Evolutionary conservation across 2,329 filamentous ascomycete species (phyloP), one percentile per base, ranked within the genome.

Genomic region (Arthrinium puccinioides): DNA sequence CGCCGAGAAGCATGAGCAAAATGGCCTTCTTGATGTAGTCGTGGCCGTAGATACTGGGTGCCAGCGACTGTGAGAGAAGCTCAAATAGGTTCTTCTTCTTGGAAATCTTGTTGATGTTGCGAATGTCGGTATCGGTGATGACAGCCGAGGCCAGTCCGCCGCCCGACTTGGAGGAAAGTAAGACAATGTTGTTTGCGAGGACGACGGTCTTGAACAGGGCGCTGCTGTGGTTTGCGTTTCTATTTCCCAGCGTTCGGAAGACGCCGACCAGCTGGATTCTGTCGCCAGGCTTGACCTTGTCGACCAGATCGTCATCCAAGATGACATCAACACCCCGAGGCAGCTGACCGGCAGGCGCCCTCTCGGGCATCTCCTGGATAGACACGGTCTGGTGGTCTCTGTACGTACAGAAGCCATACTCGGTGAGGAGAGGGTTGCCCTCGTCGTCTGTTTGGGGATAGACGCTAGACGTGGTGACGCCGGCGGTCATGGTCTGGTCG

Each of bases 21-120:
- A 98, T 94, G 1, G 92, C 92, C 63, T 94, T 96, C 64, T 98
- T 98, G 66, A 98, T 94, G 59, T 96, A 85, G 54, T 94, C 89
- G 53, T 98, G 92, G 0, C 92, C 92, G 53, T 87, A 96, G 41
- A 98, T 98, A 64, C 89, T 96, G 0, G 92, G 92, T 2, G 92
- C 92, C 15, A 98, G 72, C 2, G 90, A 97, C 52, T 96, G 89
- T 1, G 92, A 92, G 6, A 98, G 74, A 29, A 98, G 69, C 38
- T 96, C 87, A 47, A 98, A 94, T 4, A 97, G 75, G 45, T 92
- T 89, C 63, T 82, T 89, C 63, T 92, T 92, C 70, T 97, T 98
- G 9, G 90, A 74, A 39, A 97, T 76, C 63, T 94, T 96, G 70
- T 97, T 97, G 70, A 98, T 98, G 57, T 98, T 97, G 52, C 92